Conservation (phyloP, 805 yeast genomes). For the Vanderwaltozyma yarrowii region DNA sequence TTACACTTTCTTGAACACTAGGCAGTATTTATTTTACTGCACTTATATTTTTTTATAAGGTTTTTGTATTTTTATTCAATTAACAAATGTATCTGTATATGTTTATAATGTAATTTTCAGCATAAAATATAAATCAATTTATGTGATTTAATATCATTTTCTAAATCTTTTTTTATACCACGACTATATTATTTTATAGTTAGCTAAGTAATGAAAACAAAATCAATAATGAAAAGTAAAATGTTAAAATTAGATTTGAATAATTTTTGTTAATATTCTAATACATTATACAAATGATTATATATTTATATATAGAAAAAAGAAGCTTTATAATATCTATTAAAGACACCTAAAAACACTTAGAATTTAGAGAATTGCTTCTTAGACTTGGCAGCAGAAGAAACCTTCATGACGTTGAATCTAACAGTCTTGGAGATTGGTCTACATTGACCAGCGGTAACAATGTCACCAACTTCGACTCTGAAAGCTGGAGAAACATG, state of each 20-base stretch:
- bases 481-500: slow-evolving; percentile 99
- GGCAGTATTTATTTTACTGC: too few relatives aligned
- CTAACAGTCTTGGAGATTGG: slow-evolving; percentile 99
- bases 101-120: too few relatives aligned
- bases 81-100: too few relatives aligned
- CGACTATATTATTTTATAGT: too few relatives aligned
- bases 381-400: slow-evolving; percentile 73
- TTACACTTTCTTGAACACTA: too few relatives aligned
- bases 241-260: slow-evolving; percentile 1
- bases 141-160: too few relatives aligned
- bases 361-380: slow-evolving; percentile 97
- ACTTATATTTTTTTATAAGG: too few relatives aligned
- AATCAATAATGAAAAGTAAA: not conserved
- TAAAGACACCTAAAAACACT: slow-evolving; percentile 19
- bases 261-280: slow-evolving; percentile 9
- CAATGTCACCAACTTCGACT: slow-evolving; percentile 97
- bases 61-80: too few relatives aligned
- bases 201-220: too few relatives aligned
- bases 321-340: slow-evolving; percentile 1
- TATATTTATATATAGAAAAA: slow-evolving; percentile 7
- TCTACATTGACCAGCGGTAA: slow-evolving; percentile 99
- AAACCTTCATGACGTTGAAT: slow-evolving; percentile 97
- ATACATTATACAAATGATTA: slow-evolving; percentile 22
- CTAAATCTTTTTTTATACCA: too few relatives aligned
- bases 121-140: too few relatives aligned